Evolutionary conservation across 163 green algal species (phyloP).

Genomic region (Scenedesmus sp.): DNA sequence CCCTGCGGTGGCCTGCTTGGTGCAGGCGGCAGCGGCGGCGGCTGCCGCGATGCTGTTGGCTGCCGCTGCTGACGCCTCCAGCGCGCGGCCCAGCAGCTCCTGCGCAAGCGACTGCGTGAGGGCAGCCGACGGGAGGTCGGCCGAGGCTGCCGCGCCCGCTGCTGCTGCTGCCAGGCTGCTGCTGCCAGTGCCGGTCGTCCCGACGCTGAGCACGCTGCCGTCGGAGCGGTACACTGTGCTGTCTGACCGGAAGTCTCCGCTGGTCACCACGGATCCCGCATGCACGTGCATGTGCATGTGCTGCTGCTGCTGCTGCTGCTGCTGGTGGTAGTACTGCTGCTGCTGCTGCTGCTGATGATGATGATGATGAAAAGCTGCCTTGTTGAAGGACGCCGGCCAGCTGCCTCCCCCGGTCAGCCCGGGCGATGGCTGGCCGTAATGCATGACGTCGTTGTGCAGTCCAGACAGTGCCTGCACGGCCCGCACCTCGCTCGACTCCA

Average conservation of each 20-base stretch:
- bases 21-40: background rate
- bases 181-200: background rate
- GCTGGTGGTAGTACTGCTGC: too few species aligned
- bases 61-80: slow-evolving; percentile 32
- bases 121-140: background rate
- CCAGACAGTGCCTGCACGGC: slow-evolving; percentile 48
- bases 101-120: slow-evolving; percentile 3
- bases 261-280: background rate
- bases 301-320: slow-evolving; percentile 29
- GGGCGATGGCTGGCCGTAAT: slow-evolving; percentile 3
- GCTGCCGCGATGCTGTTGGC: slow-evolving; percentile 39
- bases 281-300: too few species aligned
- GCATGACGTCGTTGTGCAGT: slow-evolving; percentile 38
- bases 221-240: background rate
- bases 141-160: background rate
- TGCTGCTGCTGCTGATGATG: too few species aligned
- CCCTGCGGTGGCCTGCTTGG: background rate
- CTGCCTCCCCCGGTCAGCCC: background rate
- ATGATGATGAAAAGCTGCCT: background rate
- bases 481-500: slow-evolving; percentile 45
- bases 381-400: background rate
- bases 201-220: background rate
- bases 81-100: background rate
- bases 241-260: background rate
- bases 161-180: slow-evolving; percentile 39